Evolutionary conservation across 495 filamentous ascomycete species (phyloP).

Genomic region (Penicillium lagena): DNA sequence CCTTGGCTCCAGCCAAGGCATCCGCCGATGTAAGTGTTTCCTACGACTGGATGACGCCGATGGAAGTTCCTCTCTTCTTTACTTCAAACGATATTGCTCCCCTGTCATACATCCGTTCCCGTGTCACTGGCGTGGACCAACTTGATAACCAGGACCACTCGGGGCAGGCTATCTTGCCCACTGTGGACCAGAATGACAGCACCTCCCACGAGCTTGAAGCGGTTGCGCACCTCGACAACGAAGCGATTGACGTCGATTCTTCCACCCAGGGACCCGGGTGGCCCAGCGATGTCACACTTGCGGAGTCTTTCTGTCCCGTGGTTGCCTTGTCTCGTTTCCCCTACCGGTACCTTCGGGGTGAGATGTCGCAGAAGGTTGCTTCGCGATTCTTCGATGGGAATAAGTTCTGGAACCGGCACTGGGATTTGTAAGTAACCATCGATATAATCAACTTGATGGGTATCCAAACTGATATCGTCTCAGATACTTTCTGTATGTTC

Average conservation of each 20-base stretch:
- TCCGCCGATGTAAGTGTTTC: background rate
- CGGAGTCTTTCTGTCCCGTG: slow-evolving; percentile 52
- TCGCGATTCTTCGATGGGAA: slow-evolving; percentile 48
- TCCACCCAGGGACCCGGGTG: no score
- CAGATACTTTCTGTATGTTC: slow-evolving; percentile 64
- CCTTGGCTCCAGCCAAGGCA: no score
- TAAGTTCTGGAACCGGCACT: slow-evolving; percentile 52
- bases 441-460: background rate
- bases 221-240: no score
- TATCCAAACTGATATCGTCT: no score
- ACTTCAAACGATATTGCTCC: background rate
- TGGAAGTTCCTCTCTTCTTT: no score
- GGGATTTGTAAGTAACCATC: slow-evolving; percentile 64
- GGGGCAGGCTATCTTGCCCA: no score
- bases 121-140: background rate
- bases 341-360: slow-evolving; percentile 47
- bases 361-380: slow-evolving; percentile 41
- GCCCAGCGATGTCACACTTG: background rate
- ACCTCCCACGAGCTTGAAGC: no score
- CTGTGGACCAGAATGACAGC: no score
- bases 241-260: no score
- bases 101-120: background rate
- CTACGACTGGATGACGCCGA: background rate
- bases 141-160: no score
- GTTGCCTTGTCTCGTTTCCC: slow-evolving; percentile 52